A percentile compares a stretch with the other conserved stretches of the same genome.
Conservation (phyloP, 2,329 filamentous ascomycete genomes). For the Dactylellina parvicollis region DNA sequence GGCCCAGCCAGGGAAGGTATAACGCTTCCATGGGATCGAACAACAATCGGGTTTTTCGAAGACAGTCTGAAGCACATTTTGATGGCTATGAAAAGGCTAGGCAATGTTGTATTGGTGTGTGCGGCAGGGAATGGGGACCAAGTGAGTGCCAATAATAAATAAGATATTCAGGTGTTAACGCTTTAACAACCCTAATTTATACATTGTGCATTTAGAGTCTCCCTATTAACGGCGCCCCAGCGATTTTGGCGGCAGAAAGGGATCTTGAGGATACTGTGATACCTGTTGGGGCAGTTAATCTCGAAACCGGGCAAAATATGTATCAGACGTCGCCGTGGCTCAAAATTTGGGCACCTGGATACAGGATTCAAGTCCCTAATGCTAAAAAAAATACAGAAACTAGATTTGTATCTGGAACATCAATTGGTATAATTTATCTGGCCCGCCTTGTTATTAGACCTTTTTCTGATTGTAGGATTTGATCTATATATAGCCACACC, state of each 20-base stretch:
- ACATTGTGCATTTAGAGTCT: neutral
- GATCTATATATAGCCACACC: constrained; percentile 12
- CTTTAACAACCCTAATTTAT: neutral
- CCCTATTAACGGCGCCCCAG: neutral
- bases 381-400: too few relatives aligned
- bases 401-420: neutral
- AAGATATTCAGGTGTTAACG: neutral
- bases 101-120: neutral
- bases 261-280: constrained; percentile 7
- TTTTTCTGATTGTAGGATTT: neutral
- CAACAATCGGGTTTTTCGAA: neutral
- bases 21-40: neutral
- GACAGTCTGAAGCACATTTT: neutral
- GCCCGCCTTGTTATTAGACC: neutral
- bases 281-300: neutral
- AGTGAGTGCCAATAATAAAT: neutral
- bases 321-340: constrained; percentile 1
- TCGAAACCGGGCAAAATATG: neutral
- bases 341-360: constrained; percentile 19
- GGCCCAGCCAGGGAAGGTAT: neutral
- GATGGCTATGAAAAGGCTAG: neutral
- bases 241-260: neutral
- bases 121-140: neutral
- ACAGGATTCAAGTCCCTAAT: neutral
- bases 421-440: constrained; percentile 5